Evolutionary conservation across 2,329 filamentous ascomycete species (phyloP), one percentile per base, ranked within the genome.

Genomic region (Cryphonectria radicalis): DNA sequence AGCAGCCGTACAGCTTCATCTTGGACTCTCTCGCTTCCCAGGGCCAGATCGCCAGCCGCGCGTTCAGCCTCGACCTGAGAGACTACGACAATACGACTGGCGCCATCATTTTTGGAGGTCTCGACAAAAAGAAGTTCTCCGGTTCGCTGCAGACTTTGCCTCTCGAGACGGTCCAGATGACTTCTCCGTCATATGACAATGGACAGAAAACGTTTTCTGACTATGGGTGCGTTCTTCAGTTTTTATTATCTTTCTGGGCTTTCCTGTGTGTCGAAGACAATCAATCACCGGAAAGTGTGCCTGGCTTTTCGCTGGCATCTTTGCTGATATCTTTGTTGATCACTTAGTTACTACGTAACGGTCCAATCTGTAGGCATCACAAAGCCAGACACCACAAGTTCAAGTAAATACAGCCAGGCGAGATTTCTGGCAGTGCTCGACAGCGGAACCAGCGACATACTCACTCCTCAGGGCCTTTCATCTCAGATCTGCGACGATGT

Each of bases 361-460:
- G 66, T 75, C 53, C 71, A 73, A 62, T 74, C 73, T 42, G 53
- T 74, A 8, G 35, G n/a, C n/a, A 50, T 75, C n/a, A 53, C 67
- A 8, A 65, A 62, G 25, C 67, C 73, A 17, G 57, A 57, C 40
- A 22, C 43, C 13, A 50, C 14, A 22, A 40, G 25, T 17, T 67
- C 62, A 37, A 73, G 65, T 32, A 43, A 57, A 25, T 70, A 68
- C 50, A 37, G 50, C 55, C 60, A 64, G 22, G 67, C 8, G 14
- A 50, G 28, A 42, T 72, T 74, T 50, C 79, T 84, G 10, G 86
- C 85, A 6, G 80, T 88, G 4, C 82, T 89, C 43, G 87, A 89
- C 77, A 87, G 85, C 6, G 87, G 87, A 19, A 85, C 82, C 69
- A 86, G 82, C 59, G 76, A 86, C 71, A 87, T 83, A 75, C 86